Conservation (phyloP, 2,329 filamentous ascomycete genomes). For the Tolypocladium endophyticum region DNA sequence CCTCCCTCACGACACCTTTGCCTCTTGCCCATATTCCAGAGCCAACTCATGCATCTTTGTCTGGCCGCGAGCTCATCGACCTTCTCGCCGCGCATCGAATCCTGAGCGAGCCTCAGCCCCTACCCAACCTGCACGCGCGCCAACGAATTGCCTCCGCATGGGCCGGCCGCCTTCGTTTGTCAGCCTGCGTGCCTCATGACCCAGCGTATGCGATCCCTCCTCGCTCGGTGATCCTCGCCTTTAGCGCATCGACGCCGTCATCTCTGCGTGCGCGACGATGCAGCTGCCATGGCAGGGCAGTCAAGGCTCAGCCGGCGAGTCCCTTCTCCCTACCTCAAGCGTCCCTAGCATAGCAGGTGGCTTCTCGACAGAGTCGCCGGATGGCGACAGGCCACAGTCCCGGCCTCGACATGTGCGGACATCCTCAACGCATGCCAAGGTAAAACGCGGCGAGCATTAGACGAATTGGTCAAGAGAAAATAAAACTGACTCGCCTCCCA, state of each 20-base stretch:
- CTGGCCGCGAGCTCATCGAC: background rate
- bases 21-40: background rate
- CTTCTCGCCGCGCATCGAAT: background rate
- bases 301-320: slow-evolving; percentile 17
- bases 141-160: background rate
- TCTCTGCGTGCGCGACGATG: slow-evolving; percentile 18
- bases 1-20: background rate
- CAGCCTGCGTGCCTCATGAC: slow-evolving; percentile 9
- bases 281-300: slow-evolving; percentile 26
- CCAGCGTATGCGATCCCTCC: slow-evolving; percentile 10
- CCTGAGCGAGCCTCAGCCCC: background rate
- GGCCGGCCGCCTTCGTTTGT: background rate
- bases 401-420: slow-evolving; percentile 31
- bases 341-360: slow-evolving; percentile 21
- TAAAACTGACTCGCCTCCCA: slow-evolving; percentile 12
- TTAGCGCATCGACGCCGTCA: slow-evolving; percentile 7
- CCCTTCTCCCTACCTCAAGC: slow-evolving; percentile 22
- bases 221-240: slow-evolving; percentile 6
- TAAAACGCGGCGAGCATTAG: slow-evolving; percentile 18
- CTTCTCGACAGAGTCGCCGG: slow-evolving; percentile 12
- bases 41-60: background rate
- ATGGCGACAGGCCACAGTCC: slow-evolving; percentile 14
- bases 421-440: slow-evolving; percentile 45
- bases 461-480: no score
- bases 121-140: background rate